phyloP scores from a whole-genome alignment of 2,329 filamentous ascomycete genomes.

The Teratosphaeria destructans region DNA sequence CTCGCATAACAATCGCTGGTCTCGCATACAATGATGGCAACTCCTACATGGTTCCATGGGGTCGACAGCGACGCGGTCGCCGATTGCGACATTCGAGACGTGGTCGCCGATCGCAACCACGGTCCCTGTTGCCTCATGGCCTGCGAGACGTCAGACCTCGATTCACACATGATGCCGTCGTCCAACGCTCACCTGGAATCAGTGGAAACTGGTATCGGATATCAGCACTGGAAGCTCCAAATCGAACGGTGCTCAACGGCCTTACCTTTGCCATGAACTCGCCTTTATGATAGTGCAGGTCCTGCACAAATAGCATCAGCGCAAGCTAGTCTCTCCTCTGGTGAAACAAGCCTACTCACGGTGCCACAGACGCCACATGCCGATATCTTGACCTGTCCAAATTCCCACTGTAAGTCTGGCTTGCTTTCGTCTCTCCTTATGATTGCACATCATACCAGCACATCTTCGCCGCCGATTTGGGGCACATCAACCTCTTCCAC shows the following conservation, averaged over 20 bases:
- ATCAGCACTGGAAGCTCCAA: background rate
- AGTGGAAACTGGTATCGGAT: conserved; percentile 9
- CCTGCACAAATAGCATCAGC: conserved; percentile 4
- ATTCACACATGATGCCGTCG: background rate
- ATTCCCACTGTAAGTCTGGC: background rate
- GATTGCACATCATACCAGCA: background rate
- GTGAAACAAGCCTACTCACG: background rate
- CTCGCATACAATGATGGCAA: conserved; percentile 64
- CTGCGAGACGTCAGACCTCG: background rate
- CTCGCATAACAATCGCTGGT: conserved; percentile 58
- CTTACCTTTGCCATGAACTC: conserved; percentile 43
- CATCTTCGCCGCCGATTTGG: conserved; percentile 1
- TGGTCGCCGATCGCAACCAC: conserved; percentile 49
- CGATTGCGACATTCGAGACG: conserved; percentile 50
- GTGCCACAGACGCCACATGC: conserved; percentile 5
- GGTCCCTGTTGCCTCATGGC: conserved; percentile 56
- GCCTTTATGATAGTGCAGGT: conserved; percentile 55
- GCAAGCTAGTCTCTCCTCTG: no score
- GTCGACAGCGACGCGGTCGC: conserved; percentile 52
- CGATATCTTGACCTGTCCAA: conserved; percentile 4
- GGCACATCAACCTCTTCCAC: conserved; percentile 6
- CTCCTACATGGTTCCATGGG: conserved; percentile 58
- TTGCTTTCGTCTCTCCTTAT: background rate
- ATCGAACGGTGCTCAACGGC: background rate
- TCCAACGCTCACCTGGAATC: conserved; percentile 27